These are phyloP conservation scores for Teunomyces stri DNA, from an alignment of 805 yeast genomes.

Conservation along the genomic window DNA sequence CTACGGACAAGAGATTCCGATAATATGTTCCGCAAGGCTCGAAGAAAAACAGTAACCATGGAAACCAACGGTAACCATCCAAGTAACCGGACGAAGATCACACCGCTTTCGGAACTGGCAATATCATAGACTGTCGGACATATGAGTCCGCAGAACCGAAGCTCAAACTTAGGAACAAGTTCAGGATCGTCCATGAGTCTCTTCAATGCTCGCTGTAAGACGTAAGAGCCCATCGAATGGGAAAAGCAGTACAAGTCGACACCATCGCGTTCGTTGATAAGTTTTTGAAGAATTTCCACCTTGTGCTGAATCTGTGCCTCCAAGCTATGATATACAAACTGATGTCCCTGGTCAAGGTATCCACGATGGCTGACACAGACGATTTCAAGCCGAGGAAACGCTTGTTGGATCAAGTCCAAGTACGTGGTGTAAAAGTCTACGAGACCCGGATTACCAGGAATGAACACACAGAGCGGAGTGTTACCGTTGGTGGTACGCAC, in stretches of 20 bases:
- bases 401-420: conserved; percentile 40
- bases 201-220: conserved; percentile 38
- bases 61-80: conserved; percentile 37
- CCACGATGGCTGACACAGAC: conserved; percentile 69
- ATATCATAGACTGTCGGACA: conserved; percentile 72
- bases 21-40: conserved; percentile 31
- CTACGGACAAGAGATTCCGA: conserved; percentile 18
- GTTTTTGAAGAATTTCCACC: conserved; percentile 43
- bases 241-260: conserved; percentile 50
- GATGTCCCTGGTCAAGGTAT: conserved; percentile 21
- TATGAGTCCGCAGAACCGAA: conserved; percentile 54
- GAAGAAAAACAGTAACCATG: conserved; percentile 23
- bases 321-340: conserved; percentile 34
- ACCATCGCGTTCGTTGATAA: conserved; percentile 18
- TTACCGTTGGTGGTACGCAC: not conserved
- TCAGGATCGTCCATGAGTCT: conserved; percentile 2
- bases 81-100: conserved; percentile 21
- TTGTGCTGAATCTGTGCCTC: conserved; percentile 62
- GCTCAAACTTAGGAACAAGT: conserved; percentile 21
- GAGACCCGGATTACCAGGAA: conserved; percentile 81
- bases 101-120: conserved; percentile 41
- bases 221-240: conserved; percentile 72
- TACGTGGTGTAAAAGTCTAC: conserved; percentile 62
- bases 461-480: conserved; percentile 45
- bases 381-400: conserved; percentile 47